Percentiles rank a stretch among this genome's conserved stretches.
These are phyloP conservation scores for Postia placenta DNA, from an alignment of 768 basidiomycete genomes.

Conservation along the genomic window DNA sequence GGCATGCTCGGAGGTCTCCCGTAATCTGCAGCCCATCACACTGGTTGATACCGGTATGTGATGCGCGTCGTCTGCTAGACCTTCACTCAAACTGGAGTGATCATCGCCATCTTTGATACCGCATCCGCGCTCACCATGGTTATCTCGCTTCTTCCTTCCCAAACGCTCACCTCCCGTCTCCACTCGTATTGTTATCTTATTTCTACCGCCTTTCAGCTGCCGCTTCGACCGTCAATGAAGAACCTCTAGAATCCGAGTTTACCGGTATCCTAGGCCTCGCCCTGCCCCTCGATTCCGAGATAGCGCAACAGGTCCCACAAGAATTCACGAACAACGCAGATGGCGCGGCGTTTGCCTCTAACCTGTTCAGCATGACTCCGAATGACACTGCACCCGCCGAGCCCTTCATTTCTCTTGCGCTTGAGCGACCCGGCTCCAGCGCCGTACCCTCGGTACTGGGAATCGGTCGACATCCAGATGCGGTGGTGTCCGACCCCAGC, in stretches of 20 bases:
- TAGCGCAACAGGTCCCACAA: slow-evolving; percentile 45
- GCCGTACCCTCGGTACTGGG: slow-evolving; percentile 55
- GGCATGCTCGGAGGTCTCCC: too few species aligned
- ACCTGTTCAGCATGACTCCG: slow-evolving; percentile 66
- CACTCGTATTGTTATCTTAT: neutral
- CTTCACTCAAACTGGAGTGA: too few species aligned
- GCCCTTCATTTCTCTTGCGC: slow-evolving; percentile 62
- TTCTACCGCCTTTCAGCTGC: slow-evolving; percentile 40
- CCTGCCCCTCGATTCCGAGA: slow-evolving; percentile 66
- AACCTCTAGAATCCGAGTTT: slow-evolving; percentile 53
- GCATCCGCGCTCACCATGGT: too few species aligned
- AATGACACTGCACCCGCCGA: slow-evolving; percentile 42
- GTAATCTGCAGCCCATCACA: too few species aligned
- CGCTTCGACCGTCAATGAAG: slow-evolving; percentile 44
- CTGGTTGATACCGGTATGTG: too few species aligned
- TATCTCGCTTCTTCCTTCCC: neutral
- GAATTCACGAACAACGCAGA: slow-evolving; percentile 45
- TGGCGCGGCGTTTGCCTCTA: slow-evolving; percentile 63
- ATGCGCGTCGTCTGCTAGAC: too few species aligned
- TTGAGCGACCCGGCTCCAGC: slow-evolving; percentile 60
- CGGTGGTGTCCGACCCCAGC: slow-evolving; percentile 46
- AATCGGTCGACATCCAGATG: slow-evolving; percentile 60
- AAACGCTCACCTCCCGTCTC: neutral
- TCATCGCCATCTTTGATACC: too few species aligned
- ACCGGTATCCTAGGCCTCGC: slow-evolving; percentile 72